A percentile compares a stretch with the other conserved stretches of the same genome.
These are phyloP conservation scores for Microthlaspi erraticum DNA, from an alignment of 345 rosid species.

Conservation along the genomic window DNA sequence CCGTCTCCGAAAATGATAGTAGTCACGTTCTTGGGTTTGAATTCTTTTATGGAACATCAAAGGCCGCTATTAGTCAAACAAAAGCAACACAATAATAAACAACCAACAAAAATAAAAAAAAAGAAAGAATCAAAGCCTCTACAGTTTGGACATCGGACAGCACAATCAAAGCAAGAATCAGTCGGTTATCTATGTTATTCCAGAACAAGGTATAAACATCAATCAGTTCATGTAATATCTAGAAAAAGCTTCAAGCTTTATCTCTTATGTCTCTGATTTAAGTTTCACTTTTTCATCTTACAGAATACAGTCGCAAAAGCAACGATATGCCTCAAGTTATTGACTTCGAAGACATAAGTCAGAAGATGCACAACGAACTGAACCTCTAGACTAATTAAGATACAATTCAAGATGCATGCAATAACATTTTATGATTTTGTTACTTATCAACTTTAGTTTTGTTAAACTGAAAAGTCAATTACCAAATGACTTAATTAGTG, in stretches of 20 bases:
- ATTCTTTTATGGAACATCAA: no score
- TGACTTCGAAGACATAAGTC: conserved; percentile 65
- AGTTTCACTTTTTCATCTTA: no score
- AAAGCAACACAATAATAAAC: no score
- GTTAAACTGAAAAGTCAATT: conserved; percentile 29
- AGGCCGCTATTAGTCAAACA: no score
- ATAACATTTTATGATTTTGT: not conserved
- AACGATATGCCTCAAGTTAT: conserved; percentile 48
- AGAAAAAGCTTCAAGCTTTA: no score
- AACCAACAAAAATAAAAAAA: no score
- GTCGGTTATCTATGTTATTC: conserved; percentile 47
- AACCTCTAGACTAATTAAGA: conserved; percentile 54
- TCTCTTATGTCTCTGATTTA: conserved; percentile 48
- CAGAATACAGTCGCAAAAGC: no score
- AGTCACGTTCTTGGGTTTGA: no score
- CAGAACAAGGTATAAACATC: conserved; percentile 73
- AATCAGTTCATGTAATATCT: not conserved
- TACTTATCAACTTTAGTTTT: not conserved
- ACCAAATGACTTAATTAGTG: conserved; percentile 39
- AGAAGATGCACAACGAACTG: conserved; percentile 56
- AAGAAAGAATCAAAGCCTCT: no score
- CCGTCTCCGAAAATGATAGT: no score
- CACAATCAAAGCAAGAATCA: conserved; percentile 71
- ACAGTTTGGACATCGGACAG: no score
- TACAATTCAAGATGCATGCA: conserved; percentile 2